phyloP scores from a whole-genome alignment of 192 early-diverging fungal genomes.

The Pilaira anomala region DNA sequence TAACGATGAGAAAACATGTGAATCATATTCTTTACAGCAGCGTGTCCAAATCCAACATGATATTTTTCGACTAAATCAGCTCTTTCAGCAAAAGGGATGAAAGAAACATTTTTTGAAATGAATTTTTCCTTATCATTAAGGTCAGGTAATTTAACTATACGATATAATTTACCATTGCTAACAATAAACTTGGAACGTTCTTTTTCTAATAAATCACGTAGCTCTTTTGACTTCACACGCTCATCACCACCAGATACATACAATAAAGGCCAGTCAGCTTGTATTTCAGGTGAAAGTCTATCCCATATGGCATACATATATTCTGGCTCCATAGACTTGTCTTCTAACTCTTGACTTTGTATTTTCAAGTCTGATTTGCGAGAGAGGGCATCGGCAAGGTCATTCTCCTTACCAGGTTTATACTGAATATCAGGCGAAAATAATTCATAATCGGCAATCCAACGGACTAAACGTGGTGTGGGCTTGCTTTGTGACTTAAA shows the following conservation, averaged over 20 bases:
- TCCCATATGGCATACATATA: not conserved
- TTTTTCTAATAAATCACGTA: not conserved
- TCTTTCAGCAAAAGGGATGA: not conserved
- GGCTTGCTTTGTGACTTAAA: not conserved
- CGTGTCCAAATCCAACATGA: conserved; percentile 2
- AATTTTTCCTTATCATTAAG: not conserved
- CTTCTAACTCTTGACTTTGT: not conserved
- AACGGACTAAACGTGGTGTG: not conserved
- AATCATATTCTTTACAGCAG: not conserved
- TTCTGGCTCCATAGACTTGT: not conserved
- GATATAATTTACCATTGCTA: not conserved
- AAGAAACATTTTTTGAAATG: not conserved
- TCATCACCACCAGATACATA: not conserved
- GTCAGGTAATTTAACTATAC: not conserved
- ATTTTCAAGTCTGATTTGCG: not conserved
- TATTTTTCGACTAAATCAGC: not conserved
- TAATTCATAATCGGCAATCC: conserved; percentile 9
- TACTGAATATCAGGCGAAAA: conserved; percentile 17
- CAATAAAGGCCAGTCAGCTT: conserved; percentile 8
- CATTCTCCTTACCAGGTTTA: conserved; percentile 12
- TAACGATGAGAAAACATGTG: not conserved
- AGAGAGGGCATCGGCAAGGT: conserved; percentile 33
- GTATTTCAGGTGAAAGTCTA: not conserved
- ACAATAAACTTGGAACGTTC: not conserved
- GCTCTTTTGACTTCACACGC: not conserved